A percentile compares a stretch with the other conserved stretches of the same genome.
Conservation (phyloP, 2,329 filamentous ascomycete genomes). For the Calonectria pteridis region DNA sequence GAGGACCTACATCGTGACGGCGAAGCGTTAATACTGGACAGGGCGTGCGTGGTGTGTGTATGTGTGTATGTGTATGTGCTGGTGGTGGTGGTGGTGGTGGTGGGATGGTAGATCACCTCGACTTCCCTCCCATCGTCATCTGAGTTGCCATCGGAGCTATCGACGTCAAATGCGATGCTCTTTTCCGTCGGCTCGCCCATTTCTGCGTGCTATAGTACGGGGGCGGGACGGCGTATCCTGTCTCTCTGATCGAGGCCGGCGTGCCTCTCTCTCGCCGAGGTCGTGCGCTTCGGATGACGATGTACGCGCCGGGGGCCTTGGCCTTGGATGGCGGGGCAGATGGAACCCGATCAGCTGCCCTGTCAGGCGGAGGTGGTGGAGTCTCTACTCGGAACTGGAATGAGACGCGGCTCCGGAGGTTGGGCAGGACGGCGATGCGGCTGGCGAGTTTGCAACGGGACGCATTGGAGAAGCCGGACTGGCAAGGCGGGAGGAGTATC, state of each 20-base stretch:
- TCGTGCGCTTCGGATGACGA: constrained; percentile 23
- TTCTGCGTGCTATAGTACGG: neutral
- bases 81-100: neutral
- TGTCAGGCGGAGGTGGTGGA: neutral
- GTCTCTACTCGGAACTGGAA: neutral
- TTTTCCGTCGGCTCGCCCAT: constrained; percentile 38
- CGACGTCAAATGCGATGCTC: constrained; percentile 49
- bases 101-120: constrained; percentile 56
- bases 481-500: neutral
- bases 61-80: neutral
- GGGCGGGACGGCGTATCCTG: neutral
- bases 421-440: neutral
- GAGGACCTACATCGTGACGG: constrained; percentile 60
- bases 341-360: constrained; percentile 11
- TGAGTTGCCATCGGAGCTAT: constrained; percentile 59
- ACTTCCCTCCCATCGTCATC: constrained; percentile 62
- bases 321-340: constrained; percentile 22
- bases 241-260: neutral
- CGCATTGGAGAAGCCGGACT: neutral
- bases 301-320: constrained; percentile 14
- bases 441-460: neutral
- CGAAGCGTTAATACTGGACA: neutral
- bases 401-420: neutral
- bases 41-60: neutral
- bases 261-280: neutral